phyloP scores from a whole-genome alignment of 306 rosid species.

The Luffa aegyptiaca region DNA sequence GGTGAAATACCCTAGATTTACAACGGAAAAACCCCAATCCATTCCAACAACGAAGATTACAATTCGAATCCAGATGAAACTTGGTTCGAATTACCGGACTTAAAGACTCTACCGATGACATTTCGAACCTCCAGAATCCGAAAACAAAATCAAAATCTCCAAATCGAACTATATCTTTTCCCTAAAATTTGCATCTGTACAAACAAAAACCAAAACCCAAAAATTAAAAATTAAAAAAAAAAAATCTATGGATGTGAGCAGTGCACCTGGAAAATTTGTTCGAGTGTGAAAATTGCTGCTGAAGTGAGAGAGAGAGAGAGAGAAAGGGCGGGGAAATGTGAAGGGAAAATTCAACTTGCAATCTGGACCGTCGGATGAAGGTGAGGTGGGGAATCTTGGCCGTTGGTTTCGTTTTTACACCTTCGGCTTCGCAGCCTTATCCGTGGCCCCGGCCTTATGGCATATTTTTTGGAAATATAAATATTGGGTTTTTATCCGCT shows the following conservation, averaged over 20 bases:
- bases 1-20: slow-evolving; percentile 31
- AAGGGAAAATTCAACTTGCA: slow-evolving; percentile 15
- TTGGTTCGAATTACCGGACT: slow-evolving; percentile 36
- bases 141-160: slow-evolving; percentile 13
- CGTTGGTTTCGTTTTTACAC: slow-evolving; percentile 10
- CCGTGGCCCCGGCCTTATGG: slow-evolving; percentile 8
- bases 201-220: background rate
- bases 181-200: background rate
- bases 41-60: slow-evolving; percentile 27
- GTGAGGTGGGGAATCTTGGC: slow-evolving; percentile 20
- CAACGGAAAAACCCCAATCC: slow-evolving; percentile 29
- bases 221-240: background rate
- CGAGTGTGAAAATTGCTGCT: slow-evolving; percentile 3
- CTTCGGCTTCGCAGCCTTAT: background rate
- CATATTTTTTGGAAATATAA: background rate
- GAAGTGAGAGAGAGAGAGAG: background rate
- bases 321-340: slow-evolving; percentile 8
- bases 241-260: slow-evolving; percentile 7
- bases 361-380: slow-evolving; percentile 40
- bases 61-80: slow-evolving; percentile 35
- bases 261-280: background rate
- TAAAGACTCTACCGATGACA: slow-evolving; percentile 56
- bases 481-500: background rate
- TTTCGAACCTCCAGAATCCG: slow-evolving; percentile 20
- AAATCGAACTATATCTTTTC: background rate